Percentiles rank a stretch among this genome's conserved stretches.
phyloP scores from a whole-genome alignment of 257 asterid species.

The Solanum bulbocastanum region DNA sequence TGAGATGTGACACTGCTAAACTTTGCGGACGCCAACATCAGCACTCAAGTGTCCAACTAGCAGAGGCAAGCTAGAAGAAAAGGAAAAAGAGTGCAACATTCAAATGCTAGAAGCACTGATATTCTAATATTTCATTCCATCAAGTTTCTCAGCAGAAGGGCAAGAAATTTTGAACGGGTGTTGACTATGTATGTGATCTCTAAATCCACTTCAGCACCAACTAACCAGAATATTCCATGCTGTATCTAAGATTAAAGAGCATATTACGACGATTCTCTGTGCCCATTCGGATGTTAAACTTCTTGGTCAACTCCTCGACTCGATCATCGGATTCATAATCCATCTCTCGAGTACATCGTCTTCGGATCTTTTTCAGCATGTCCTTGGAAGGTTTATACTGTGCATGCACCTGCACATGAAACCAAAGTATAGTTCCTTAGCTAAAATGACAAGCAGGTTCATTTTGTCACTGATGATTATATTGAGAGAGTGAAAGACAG shows the following conservation, averaged over 20 bases:
- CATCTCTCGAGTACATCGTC: constrained; percentile 86
- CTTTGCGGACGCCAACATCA: constrained; percentile 2
- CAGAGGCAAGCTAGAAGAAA: not conserved
- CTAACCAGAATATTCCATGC: constrained; percentile 5
- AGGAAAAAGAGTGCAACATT: not conserved
- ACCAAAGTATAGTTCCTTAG: not conserved
- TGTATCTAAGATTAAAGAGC: constrained; percentile 49
- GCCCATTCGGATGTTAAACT: constrained; percentile 37
- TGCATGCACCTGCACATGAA: constrained; percentile 39
- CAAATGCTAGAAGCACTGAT: not conserved
- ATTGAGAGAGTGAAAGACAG: not conserved
- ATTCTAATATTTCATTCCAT: not conserved
- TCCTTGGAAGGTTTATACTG: constrained; percentile 65
- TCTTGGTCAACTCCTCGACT: constrained; percentile 38
- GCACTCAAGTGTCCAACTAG: constrained; percentile 4
- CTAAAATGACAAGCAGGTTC: not conserved
- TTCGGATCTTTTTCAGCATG: constrained; percentile 59
- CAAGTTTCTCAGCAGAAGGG: not conserved
- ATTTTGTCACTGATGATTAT: not conserved
- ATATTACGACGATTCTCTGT: constrained; percentile 46
- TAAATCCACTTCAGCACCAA: not conserved
- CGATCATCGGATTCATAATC: constrained; percentile 46
- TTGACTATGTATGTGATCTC: not conserved
- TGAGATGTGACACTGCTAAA: not conserved
- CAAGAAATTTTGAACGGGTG: not conserved